Conservation (phyloP, 257 asterid genomes). For the Leptodermis oblonga region DNA sequence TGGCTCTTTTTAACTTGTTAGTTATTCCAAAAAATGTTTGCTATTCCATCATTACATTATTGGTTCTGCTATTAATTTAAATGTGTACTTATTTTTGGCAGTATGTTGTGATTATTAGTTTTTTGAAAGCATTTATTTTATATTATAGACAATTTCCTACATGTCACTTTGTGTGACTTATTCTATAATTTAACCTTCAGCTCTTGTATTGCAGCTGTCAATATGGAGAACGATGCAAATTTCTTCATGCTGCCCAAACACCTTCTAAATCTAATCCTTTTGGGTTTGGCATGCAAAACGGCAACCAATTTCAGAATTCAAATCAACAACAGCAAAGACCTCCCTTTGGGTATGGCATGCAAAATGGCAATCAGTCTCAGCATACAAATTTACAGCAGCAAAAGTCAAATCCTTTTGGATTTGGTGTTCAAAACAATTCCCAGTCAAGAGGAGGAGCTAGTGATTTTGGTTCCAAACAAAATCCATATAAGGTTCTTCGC, state of each 20-base stretch:
- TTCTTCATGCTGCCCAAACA: conserved; percentile 58
- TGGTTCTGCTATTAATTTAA: not conserved
- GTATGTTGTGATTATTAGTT: not conserved
- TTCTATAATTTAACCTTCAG: conserved; percentile 19
- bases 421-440: conserved; percentile 54
- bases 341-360: conserved; percentile 79
- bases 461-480: conserved; percentile 53
- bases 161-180: not conserved
- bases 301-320: conserved; percentile 40
- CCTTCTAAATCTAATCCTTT: conserved; percentile 54
- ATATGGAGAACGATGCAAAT: conserved; percentile 69
- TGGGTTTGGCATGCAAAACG: conserved; percentile 69
- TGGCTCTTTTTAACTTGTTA: not conserved
- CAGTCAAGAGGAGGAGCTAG: conserved; percentile 46
- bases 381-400: conserved; percentile 47
- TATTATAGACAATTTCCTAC: conserved; percentile 10
- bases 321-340: conserved; percentile 49
- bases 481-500: conserved; percentile 60
- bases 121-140: not conserved
- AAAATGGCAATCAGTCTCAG: conserved; percentile 42
- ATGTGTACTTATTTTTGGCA: not conserved
- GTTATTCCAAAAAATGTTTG: not conserved
- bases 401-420: conserved; percentile 36
- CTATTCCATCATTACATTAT: not conserved
- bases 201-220: conserved; percentile 56